Evolutionary conservation across 2,329 filamentous ascomycete species (phyloP), one percentile per base, ranked within the genome.

Genomic region (Colletotrichum sublineola): DNA sequence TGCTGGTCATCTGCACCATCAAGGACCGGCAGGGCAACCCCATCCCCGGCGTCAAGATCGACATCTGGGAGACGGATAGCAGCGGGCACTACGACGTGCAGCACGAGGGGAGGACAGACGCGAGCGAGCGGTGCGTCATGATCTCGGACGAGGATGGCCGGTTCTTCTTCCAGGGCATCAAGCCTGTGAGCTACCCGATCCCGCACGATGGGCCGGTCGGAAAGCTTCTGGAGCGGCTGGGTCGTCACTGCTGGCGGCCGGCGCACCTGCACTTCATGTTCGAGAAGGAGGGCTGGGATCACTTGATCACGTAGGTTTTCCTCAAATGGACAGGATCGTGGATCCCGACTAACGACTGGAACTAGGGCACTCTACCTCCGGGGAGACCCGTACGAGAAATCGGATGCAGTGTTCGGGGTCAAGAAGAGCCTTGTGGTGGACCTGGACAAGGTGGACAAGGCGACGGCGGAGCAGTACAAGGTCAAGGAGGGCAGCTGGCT

Each of bases 231-330:
- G 83, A 84, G 79, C 80, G 83, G 77, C 79, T 96, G 77, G 86
- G 88, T n/a, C 85, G 94, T n/a, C 94, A 96, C 82, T 90, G 90
- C 68, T 95, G 90, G 84, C 84, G 94, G 64, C 94, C 94, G 1
- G 89, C 91, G 29, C 94, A 96, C 81, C 89, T 96, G 86, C 94
- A 96, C 81, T 96, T 96, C 77, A 96, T 97, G 93, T 95, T 97
- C 82, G 90, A 92, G 79, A 95, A 94, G 84, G 81, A 86, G 44
- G 93, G 93, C 0, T 95, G 89, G 83, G 94, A 97, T 84, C 89
- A 92, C 79, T 82, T 97, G 77, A 92, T 96, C 78, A 97, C 94
- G 93, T 95, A 85, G 75, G 91, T 90, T 40, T 36, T 29, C 11
- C 7, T 4, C 3, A 31, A 14, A 2, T 5, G 18, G 53, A 40